These are phyloP conservation scores for Cyclocybe aegerita DNA, from an alignment of 768 basidiomycete genomes.

Conservation along the genomic window DNA sequence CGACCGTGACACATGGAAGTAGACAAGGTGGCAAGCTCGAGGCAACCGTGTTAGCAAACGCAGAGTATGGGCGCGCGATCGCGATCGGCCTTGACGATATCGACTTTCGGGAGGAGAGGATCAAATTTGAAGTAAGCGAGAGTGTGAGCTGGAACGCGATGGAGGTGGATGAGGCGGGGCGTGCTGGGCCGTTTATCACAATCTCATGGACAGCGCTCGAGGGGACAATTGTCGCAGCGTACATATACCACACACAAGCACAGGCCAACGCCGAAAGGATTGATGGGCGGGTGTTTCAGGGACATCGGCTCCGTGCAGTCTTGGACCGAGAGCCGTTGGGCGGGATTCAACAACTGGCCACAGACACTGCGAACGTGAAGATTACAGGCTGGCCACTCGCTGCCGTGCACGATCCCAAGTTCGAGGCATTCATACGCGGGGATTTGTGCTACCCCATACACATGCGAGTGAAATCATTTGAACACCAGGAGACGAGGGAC, in stretches of 20 bases:
- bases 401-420: conserved; percentile 21
- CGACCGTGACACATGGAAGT: conserved; percentile 16
- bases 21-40: conserved; percentile 34
- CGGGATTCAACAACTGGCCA: no score
- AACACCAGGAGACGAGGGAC: conserved; percentile 4
- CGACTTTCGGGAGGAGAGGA: conserved; percentile 41
- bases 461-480: conserved; percentile 6
- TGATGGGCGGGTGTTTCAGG: conserved; percentile 31
- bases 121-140: conserved; percentile 42
- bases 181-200: conserved; percentile 38
- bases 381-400: conserved; percentile 39
- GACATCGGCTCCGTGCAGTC: conserved; percentile 44
- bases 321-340: conserved; percentile 41
- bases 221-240: conserved; percentile 43
- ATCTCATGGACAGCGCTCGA: conserved; percentile 54
- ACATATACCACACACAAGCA: conserved; percentile 30
- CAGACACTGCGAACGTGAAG: conserved; percentile 27
- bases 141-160: conserved; percentile 40
- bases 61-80: conserved; percentile 38
- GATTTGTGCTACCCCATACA: conserved; percentile 16
- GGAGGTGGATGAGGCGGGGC: conserved; percentile 35
- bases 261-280: conserved; percentile 33
- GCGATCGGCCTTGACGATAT: conserved; percentile 45
- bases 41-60: conserved; percentile 42
- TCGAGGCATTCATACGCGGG: conserved; percentile 28